These are phyloP conservation scores for Catunica adiposa DNA, from an alignment of 2,329 filamentous ascomycete genomes.

Conservation along the genomic window DNA sequence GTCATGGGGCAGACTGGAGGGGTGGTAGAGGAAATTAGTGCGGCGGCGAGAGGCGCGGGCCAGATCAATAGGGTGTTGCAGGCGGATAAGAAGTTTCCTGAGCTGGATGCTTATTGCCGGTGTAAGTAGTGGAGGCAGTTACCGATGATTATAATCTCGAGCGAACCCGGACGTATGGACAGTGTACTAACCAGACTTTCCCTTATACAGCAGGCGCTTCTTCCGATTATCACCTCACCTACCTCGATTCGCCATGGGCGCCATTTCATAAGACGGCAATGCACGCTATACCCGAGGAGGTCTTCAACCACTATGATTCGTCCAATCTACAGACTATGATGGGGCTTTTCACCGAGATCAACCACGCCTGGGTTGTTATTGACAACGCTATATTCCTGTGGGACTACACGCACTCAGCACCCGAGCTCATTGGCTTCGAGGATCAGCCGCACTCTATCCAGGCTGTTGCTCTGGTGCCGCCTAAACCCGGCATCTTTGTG, in stretches of 20 bases:
- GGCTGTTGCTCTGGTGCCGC: conserved; percentile 72
- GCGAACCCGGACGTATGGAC: not conserved
- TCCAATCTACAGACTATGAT: conserved; percentile 80
- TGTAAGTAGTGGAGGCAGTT: conserved; percentile 48
- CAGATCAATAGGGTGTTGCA: conserved; percentile 68
- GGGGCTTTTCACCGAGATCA: conserved; percentile 87
- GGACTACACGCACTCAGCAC: conserved; percentile 91
- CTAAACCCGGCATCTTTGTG: conserved; percentile 76
- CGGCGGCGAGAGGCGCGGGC: conserved; percentile 62
- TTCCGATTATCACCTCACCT: conserved; percentile 73
- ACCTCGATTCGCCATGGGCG: conserved; percentile 53
- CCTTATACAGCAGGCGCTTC: conserved; percentile 59
- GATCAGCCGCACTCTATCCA: conserved; percentile 79
- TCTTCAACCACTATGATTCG: conserved; percentile 83
- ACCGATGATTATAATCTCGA: too few relatives aligned
- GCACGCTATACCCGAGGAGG: conserved; percentile 78
- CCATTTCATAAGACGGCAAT: conserved; percentile 78
- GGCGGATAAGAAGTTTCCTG: conserved; percentile 66
- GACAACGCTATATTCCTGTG: conserved; percentile 93
- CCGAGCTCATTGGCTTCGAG: conserved; percentile 81
- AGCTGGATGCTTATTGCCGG: conserved; percentile 75
- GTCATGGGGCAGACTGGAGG: conserved; percentile 16
- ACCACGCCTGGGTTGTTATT: conserved; percentile 89
- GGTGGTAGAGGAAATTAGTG: conserved; percentile 32
- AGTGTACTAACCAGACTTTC: conserved; percentile 19